Conservation (phyloP, 208 protist species). For the Novymonas esmeraldas region DNA sequence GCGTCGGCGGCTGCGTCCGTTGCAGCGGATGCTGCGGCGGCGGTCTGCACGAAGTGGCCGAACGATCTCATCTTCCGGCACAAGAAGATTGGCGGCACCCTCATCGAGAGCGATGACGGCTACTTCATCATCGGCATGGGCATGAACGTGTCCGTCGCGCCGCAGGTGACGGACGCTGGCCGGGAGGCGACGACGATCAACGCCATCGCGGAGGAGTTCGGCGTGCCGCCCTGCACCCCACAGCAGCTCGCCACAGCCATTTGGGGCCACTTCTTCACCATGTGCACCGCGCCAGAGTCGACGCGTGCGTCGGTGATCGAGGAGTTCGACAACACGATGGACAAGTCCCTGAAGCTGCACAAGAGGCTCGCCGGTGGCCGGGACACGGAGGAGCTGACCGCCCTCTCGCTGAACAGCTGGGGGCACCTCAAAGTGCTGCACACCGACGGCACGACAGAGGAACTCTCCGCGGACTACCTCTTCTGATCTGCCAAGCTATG, state of each 20-base stretch:
- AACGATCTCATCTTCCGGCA: slow-evolving; percentile 71
- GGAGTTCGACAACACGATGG: slow-evolving; percentile 58
- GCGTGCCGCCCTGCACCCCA: slow-evolving; percentile 6
- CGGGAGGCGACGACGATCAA: slow-evolving; percentile 43
- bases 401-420: slow-evolving; percentile 59
- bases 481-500: slow-evolving; percentile 51
- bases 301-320: slow-evolving; percentile 36
- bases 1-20: slow-evolving; percentile 1
- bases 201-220: slow-evolving; percentile 30
- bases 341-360: slow-evolving; percentile 42
- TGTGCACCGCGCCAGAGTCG: slow-evolving; percentile 18
- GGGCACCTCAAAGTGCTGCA: slow-evolving; percentile 59
- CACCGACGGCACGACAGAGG: slow-evolving; percentile 43
- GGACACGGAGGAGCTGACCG: slow-evolving; percentile 42
- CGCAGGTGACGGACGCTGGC: slow-evolving; percentile 52
- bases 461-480: slow-evolving; percentile 63
- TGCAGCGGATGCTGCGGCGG: slow-evolving; percentile 9
- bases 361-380: slow-evolving; percentile 41
- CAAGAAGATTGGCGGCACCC: slow-evolving; percentile 69
- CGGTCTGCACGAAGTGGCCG: slow-evolving; percentile 71
- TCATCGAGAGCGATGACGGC: slow-evolving; percentile 47
- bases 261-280: slow-evolving; percentile 44
- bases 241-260: slow-evolving; percentile 43
- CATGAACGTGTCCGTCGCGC: slow-evolving; percentile 58
- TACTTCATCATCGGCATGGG: slow-evolving; percentile 71